phyloP scores from a whole-genome alignment of 2,329 filamentous ascomycete genomes.

The Trichophyton benhamiae region DNA sequence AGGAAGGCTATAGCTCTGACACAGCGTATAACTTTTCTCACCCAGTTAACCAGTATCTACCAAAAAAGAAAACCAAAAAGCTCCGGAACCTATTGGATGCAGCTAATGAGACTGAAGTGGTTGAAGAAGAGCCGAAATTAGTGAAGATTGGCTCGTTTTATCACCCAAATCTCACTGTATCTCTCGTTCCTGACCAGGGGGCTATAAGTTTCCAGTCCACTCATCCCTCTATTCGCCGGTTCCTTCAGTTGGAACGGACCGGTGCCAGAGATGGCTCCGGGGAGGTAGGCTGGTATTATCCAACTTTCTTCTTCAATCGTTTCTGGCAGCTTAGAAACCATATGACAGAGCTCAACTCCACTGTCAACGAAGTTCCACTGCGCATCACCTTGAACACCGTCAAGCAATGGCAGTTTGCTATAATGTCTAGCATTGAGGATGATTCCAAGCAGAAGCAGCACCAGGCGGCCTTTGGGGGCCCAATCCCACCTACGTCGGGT shows the following conservation, averaged over 20 bases:
- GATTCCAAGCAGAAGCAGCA: constrained; percentile 72
- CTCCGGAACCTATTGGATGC: constrained; percentile 66
- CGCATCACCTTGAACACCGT: constrained; percentile 75
- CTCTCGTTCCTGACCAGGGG: constrained; percentile 71
- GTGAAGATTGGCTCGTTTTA: constrained; percentile 78
- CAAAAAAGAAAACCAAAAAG: constrained; percentile 82
- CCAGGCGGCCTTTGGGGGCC: constrained; percentile 61
- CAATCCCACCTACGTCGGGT: constrained; percentile 56
- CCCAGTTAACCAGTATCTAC: constrained; percentile 77
- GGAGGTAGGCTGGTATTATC: constrained; percentile 86
- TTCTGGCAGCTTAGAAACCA: constrained; percentile 93
- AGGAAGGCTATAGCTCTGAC: constrained; percentile 57
- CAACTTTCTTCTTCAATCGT: constrained; percentile 81
- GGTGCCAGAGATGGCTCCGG: constrained; percentile 73
- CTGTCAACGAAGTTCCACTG: constrained; percentile 67
- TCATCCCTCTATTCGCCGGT: constrained; percentile 63
- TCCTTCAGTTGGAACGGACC: constrained; percentile 64
- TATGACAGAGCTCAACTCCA: constrained; percentile 85
- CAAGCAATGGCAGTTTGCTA: constrained; percentile 76
- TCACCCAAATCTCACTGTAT: constrained; percentile 85
- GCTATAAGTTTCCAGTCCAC: constrained; percentile 53
- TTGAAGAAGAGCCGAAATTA: constrained; percentile 45
- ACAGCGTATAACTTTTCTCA: constrained; percentile 74
- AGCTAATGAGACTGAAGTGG: constrained; percentile 35
- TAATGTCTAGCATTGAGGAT: constrained; percentile 73